These are phyloP conservation scores for Cotoneaster glaucophyllus DNA, from an alignment of 306 rosid genomes.

Conservation along the genomic window DNA sequence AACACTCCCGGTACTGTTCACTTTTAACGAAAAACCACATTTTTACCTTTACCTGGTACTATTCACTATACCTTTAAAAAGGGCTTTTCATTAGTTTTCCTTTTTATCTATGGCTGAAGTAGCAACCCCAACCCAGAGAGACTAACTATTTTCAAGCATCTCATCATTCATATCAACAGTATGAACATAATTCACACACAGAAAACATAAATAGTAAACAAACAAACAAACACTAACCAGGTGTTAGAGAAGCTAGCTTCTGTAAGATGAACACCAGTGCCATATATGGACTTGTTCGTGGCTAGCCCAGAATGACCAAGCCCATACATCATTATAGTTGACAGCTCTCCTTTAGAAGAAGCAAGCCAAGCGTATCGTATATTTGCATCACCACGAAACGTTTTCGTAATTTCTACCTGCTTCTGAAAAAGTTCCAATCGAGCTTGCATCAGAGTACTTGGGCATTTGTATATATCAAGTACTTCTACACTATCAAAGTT, in stretches of 20 bases:
- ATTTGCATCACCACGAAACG: conserved; percentile 56
- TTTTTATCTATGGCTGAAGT: not conserved
- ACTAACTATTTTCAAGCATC: not conserved
- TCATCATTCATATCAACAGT: not conserved
- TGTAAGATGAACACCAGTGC: conserved; percentile 66
- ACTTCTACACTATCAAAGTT: conserved; percentile 28
- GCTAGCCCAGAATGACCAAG: conserved; percentile 59
- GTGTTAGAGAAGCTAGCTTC: conserved; percentile 38
- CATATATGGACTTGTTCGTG: conserved; percentile 39
- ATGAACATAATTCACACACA: not conserved
- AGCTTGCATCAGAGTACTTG: conserved; percentile 36
- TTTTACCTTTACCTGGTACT: no score
- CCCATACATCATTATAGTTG: conserved; percentile 54
- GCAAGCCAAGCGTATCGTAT: conserved; percentile 80
- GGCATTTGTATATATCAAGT: conserved; percentile 43
- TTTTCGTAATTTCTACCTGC: conserved; percentile 64
- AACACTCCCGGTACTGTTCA: no score
- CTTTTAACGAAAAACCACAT: no score
- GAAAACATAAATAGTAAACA: conserved; percentile 1
- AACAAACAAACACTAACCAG: conserved; percentile 41
- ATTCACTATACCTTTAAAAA: no score
- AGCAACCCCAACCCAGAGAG: not conserved
- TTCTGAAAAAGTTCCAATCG: conserved; percentile 65
- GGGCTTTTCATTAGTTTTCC: no score
- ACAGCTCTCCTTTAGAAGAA: conserved; percentile 46